Evolutionary conservation across 352 stramenopile genomes (phyloP).

Genomic region (Phytophthora hibernalis): DNA sequence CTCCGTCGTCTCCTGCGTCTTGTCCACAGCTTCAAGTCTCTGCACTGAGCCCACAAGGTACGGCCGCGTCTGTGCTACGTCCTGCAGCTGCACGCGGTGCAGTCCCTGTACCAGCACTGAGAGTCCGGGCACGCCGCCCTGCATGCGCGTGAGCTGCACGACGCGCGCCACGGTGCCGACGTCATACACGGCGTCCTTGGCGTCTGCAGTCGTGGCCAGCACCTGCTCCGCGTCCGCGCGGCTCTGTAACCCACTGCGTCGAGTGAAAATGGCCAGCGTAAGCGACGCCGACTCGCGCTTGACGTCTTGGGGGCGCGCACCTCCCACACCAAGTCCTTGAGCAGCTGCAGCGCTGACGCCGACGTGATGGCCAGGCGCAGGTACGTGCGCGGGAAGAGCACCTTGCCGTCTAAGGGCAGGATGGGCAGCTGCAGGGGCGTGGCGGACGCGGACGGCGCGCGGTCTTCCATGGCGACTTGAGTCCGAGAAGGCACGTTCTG

Average conservation of each 20-base stretch:
- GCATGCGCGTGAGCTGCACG: conserved; percentile 77
- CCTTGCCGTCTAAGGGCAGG: conserved; percentile 70
- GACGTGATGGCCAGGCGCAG: conserved; percentile 75
- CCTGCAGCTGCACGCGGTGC: conserved; percentile 55
- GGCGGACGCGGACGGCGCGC: conserved; percentile 24
- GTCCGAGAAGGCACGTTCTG: conserved; percentile 20
- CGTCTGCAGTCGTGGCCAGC: conserved; percentile 27
- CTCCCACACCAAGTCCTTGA: conserved; percentile 84
- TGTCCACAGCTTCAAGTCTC: conserved; percentile 29
- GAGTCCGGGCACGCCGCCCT: conserved; percentile 57
- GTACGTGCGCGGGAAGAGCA: conserved; percentile 82
- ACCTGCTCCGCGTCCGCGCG: conserved; percentile 16
- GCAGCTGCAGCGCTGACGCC: conserved; percentile 66
- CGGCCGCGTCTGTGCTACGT: conserved; percentile 57
- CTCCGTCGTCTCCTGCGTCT: conserved; percentile 30
- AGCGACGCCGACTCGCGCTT: conserved; percentile 44
- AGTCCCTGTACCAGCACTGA: conserved; percentile 77
- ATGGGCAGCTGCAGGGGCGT: conserved; percentile 60
- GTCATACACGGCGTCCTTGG: conserved; percentile 52
- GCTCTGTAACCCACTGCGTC: conserved; percentile 35
- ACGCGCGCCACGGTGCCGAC: conserved; percentile 75
- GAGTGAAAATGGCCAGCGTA: conserved; percentile 72
- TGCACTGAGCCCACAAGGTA: conserved; percentile 68
- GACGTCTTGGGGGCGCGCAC: conserved; percentile 60
- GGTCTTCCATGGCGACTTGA: conserved; percentile 29